These are phyloP conservation scores for Cardamine resedifolia DNA, from an alignment of 345 rosid species.

Conservation along the genomic window DNA sequence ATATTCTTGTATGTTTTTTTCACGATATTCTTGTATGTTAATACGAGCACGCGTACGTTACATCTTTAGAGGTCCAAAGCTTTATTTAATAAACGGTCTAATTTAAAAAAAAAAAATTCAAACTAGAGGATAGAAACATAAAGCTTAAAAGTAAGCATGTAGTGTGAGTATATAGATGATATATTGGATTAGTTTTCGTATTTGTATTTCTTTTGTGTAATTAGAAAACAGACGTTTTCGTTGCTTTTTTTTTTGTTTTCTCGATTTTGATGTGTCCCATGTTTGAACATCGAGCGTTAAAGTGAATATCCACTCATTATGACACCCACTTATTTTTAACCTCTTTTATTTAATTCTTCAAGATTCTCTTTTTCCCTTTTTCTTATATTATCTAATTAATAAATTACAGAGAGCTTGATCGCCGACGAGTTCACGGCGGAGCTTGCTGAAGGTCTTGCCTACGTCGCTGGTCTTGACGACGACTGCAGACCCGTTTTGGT, in stretches of 20 bases:
- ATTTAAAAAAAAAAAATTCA: neutral
- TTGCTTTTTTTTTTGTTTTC: conserved; percentile 18
- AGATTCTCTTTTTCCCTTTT: conserved; percentile 32
- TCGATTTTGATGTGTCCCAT: conserved; percentile 40
- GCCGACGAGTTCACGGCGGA: conserved; percentile 99
- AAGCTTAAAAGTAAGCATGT: conserved; percentile 28
- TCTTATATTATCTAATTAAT: neutral
- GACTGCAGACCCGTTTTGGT: conserved; percentile 94
- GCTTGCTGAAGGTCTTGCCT: conserved; percentile 86
- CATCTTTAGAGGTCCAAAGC: conserved; percentile 2
- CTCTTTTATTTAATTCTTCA: conserved; percentile 26
- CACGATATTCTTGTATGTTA: conserved; percentile 4
- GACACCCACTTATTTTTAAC: conserved; percentile 37
- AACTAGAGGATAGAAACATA: conserved; percentile 20
- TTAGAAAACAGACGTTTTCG: conserved; percentile 22
- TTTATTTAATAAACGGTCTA: conserved; percentile 14
- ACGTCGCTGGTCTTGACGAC: conserved; percentile 90
- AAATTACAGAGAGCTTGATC: conserved; percentile 59
- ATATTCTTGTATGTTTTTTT: neutral
- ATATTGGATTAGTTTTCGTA: conserved; percentile 11
- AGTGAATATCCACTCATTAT: conserved; percentile 44
- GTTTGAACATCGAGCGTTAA: conserved; percentile 47
- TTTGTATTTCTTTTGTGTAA: conserved; percentile 3
- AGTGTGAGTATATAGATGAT: neutral
- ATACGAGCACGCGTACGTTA: conserved; percentile 10